Evolutionary conservation across 225 moss, liverwort and hornwort genomes (phyloP).

Genomic region (Marchantia polymorpha): DNA sequence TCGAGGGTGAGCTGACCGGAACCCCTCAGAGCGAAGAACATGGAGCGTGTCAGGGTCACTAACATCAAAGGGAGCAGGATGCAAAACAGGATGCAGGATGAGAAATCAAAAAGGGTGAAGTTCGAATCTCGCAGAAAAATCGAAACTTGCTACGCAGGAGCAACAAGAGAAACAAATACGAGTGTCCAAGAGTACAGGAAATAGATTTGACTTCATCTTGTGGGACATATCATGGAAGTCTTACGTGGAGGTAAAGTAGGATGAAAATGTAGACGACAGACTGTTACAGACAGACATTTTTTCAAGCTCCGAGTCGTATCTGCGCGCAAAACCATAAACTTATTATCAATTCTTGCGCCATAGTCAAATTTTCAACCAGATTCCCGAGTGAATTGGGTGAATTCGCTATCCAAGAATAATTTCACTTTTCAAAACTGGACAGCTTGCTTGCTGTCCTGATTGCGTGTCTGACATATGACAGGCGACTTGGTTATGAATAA

Average conservation of each 20-base stretch:
- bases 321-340: neutral
- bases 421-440: neutral
- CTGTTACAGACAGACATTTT: conserved; percentile 23
- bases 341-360: neutral
- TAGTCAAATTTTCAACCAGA: neutral
- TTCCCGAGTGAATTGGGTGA: neutral
- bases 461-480: too few species aligned
- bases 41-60: neutral
- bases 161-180: neutral
- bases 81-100: neutral
- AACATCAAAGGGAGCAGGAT: neutral
- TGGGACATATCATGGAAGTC: neutral
- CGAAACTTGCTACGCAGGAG: neutral
- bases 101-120: neutral
- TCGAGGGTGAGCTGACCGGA: neutral
- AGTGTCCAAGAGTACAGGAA: neutral
- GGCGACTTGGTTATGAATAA: neutral
- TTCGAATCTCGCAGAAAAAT: neutral
- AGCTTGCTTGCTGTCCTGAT: neutral
- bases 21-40: neutral
- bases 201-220: neutral
- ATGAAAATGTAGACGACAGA: conserved; percentile 8
- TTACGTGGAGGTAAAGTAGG: conserved; percentile 12
- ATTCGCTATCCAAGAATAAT: neutral
- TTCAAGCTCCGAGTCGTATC: neutral